Conservation (phyloP, 306 rosid species). For the Nissolia schottii region DNA sequence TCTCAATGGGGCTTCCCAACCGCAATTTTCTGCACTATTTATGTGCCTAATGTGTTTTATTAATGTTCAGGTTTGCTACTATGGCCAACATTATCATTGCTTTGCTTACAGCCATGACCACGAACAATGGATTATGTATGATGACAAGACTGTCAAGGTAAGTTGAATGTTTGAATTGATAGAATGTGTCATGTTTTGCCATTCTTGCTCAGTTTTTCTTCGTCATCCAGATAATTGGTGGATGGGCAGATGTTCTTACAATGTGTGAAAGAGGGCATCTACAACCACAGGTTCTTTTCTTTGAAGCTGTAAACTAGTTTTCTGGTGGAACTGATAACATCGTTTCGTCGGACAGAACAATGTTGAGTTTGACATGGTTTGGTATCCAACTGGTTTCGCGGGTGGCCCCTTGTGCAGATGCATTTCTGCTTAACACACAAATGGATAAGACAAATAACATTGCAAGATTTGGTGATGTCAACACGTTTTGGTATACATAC, state of each 20-base stretch:
- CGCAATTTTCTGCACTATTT: background rate
- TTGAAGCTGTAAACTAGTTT: conserved; percentile 81
- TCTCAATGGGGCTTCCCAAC: background rate
- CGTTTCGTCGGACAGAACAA: conserved; percentile 31
- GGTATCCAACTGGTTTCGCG: conserved; percentile 29
- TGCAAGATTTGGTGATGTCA: conserved; percentile 32
- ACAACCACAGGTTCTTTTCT: conserved; percentile 98
- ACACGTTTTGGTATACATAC: conserved; percentile 38
- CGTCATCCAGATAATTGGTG: conserved; percentile 71
- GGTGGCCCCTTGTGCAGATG: conserved; percentile 35
- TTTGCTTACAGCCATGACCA: conserved; percentile 84
- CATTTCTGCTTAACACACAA: conserved; percentile 34
- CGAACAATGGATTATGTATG: conserved; percentile 84
- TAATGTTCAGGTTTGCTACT: conserved; percentile 80
- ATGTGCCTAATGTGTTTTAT: conserved; percentile 16
- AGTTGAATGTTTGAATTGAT: conserved; percentile 19
- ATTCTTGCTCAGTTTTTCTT: conserved; percentile 17
- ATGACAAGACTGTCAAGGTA: conserved; percentile 94
- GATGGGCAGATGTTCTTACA: conserved; percentile 79
- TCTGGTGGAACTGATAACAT: conserved; percentile 35
- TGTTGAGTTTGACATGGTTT: conserved; percentile 31
- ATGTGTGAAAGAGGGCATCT: conserved; percentile 91
- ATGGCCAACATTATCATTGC: conserved; percentile 98
- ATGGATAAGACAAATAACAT: conserved; percentile 31
- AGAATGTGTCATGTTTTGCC: conserved; percentile 1